Base-by-base conservation (phyloP, 371 early-diverging fungal genomes). In the Circinella umbellata region DNA sequence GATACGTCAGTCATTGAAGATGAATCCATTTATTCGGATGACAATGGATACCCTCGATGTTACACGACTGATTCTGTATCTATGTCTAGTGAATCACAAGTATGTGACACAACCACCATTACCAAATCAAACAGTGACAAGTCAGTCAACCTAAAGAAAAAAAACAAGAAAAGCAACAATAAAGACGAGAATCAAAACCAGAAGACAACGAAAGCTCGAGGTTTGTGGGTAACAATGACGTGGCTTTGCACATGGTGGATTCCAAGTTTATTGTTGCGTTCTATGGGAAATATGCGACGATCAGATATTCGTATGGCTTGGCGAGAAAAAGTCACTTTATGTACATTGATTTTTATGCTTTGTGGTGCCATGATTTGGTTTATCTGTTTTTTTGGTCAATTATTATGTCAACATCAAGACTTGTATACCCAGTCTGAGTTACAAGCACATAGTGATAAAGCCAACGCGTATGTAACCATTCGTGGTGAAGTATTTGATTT, bases 311-410 rank as follows among this genome's bases (percentile, higher is more conserved):
- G 90, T 38, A 89, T 94, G 81, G 96, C 97, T 2, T 97, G 97
- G 97, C 88, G 96, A 55, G 97, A 97, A 77, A 95, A 97, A 81
- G 87, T 96, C 6, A 89, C 96, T 0, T 84, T 97, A 9, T 95
- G 94, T 69, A 73, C 91, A 62, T 69, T 97, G 63, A 95, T 97
- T 71, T 76, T 92, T 48, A 72, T 93, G 39, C 71, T 93, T 69
- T 93, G 92, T 69, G 84, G 85, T 7, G 74, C 86, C 67, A 89
- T 94, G 69, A 84, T 96, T 35, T 94, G 96, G 83, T 94, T 92
- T 76, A 95, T 97, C 68, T 88, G 93, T 6, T 90, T 92, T 42
- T 82, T 95, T 37, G 94, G 96, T 6, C 80, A 88, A 67, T 73
- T 96, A 35, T 83, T 98, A 11, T 98, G 99, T 79, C 97, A 96